phyloP scores from a whole-genome alignment of 1,139 yeast genomes.

The Pneumocystis carinii region DNA sequence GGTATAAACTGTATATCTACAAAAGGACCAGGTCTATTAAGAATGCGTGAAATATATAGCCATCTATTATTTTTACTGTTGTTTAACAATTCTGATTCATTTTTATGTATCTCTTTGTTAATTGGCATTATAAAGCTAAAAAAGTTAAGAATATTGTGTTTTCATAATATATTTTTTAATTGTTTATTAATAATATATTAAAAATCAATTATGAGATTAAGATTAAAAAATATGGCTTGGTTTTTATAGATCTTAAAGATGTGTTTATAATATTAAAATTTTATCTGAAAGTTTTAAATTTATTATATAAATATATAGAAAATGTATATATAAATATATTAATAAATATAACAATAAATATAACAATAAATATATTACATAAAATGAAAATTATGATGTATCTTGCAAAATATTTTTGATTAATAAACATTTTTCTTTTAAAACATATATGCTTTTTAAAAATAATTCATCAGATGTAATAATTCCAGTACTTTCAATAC shows the following conservation, averaged over 20 bases:
- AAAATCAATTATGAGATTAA: not conserved
- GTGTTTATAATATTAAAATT: too few relatives aligned
- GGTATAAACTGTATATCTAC: not conserved
- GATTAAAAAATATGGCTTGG: not conserved
- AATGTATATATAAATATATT: not conserved
- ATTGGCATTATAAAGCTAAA: not conserved
- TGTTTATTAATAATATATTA: not conserved
- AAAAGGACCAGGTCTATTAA: constrained; percentile 5
- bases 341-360: too few relatives aligned
- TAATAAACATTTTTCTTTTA: constrained; percentile 59
- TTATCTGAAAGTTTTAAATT: too few relatives aligned
- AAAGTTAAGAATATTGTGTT: not conserved
- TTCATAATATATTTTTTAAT: too few relatives aligned
- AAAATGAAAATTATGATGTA: not conserved
- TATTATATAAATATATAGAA: not conserved
- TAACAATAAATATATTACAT: not conserved
- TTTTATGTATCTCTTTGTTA: not conserved
- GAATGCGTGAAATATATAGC: constrained; percentile 1
- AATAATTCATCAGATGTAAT: constrained; percentile 94
- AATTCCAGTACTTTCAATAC: constrained; percentile 84
- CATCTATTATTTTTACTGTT: not conserved
- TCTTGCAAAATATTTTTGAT: constrained; percentile 5
- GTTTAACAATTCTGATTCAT: not conserved
- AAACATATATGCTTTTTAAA: constrained; percentile 69
- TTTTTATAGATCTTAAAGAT: too few relatives aligned